phyloP scores from a whole-genome alignment of 306 rosid species.

The Fragaria ananassa region DNA sequence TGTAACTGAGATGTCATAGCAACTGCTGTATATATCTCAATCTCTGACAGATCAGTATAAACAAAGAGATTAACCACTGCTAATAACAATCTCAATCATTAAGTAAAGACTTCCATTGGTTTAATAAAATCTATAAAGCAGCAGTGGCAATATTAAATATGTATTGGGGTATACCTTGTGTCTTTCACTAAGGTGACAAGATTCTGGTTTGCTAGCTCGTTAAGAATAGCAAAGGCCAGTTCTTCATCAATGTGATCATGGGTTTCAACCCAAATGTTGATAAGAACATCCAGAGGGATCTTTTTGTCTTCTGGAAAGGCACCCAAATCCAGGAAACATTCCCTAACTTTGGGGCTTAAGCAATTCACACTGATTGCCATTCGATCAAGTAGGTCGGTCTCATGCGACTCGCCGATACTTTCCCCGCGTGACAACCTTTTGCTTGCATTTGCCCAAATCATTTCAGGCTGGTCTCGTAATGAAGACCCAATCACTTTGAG shows the following conservation, averaged over 20 bases:
- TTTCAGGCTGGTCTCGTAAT: conserved; percentile 57
- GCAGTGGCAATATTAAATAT: not conserved
- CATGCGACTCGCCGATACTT: conserved; percentile 67
- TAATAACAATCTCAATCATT: not conserved
- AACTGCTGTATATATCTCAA: conserved; percentile 64
- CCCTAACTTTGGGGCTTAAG: conserved; percentile 49
- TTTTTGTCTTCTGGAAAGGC: conserved; percentile 83
- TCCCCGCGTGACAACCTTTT: conserved; percentile 71
- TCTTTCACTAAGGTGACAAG: conserved; percentile 73
- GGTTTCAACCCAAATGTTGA: conserved; percentile 78
- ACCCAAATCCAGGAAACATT: conserved; percentile 81
- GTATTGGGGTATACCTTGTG: conserved; percentile 44
- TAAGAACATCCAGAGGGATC: conserved; percentile 79
- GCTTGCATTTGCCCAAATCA: conserved; percentile 70
- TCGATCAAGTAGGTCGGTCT: conserved; percentile 52
- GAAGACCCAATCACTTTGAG: conserved; percentile 95
- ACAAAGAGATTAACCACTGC: conserved; percentile 14
- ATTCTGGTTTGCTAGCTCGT: conserved; percentile 79
- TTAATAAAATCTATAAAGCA: not conserved
- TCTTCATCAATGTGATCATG: conserved; percentile 54
- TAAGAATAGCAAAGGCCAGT: conserved; percentile 75
- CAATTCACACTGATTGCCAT: conserved; percentile 65
- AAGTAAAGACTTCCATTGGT: not conserved
- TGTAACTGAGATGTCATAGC: conserved; percentile 67
- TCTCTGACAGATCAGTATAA: conserved; percentile 44